Percentiles rank a stretch among this genome's conserved stretches.
These are phyloP conservation scores for Metarhizium robertsii DNA, from an alignment of 2,329 filamentous ascomycete species.

Conservation along the genomic window DNA sequence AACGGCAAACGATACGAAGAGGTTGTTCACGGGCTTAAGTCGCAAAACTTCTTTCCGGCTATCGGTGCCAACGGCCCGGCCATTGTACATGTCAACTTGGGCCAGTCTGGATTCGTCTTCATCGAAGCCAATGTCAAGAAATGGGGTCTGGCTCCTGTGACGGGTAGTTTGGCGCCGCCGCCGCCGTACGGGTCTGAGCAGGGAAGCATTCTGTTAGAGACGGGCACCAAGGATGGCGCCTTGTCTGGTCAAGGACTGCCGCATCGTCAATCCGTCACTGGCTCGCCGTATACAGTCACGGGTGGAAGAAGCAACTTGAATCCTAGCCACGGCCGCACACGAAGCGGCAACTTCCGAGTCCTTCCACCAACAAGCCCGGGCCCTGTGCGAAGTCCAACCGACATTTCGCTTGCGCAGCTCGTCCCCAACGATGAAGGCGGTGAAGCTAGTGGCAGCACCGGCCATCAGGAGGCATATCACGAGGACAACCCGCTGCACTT, in stretches of 20 bases:
- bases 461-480: slow-evolving; percentile 15
- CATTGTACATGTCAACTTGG: slow-evolving; percentile 92
- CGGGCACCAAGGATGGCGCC: slow-evolving; percentile 58
- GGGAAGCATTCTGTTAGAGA: slow-evolving; percentile 88
- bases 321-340: slow-evolving; percentile 61
- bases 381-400: slow-evolving; percentile 81
- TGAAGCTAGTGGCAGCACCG: slow-evolving; percentile 35
- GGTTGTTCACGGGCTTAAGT: slow-evolving; percentile 83
- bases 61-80: slow-evolving; percentile 94
- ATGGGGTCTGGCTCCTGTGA: slow-evolving; percentile 95
- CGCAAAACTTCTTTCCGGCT: slow-evolving; percentile 95
- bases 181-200: slow-evolving; percentile 96
- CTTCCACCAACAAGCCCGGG: slow-evolving; percentile 76
- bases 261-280: slow-evolving; percentile 36
- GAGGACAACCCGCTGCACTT: slow-evolving; percentile 29
- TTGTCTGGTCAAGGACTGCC: slow-evolving; percentile 32
- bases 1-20: slow-evolving; percentile 98
- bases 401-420: slow-evolving; percentile 87
- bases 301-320: slow-evolving; percentile 38
- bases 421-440: slow-evolving; percentile 63
- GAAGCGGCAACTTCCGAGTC: slow-evolving; percentile 70
- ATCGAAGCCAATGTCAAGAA: slow-evolving; percentile 99
- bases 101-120: slow-evolving; percentile 95
- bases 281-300: slow-evolving; percentile 28
- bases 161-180: slow-evolving; percentile 85